Evolutionary conservation across 805 yeast species (phyloP).

Genomic region (Scheffersomyces ergatensis): DNA sequence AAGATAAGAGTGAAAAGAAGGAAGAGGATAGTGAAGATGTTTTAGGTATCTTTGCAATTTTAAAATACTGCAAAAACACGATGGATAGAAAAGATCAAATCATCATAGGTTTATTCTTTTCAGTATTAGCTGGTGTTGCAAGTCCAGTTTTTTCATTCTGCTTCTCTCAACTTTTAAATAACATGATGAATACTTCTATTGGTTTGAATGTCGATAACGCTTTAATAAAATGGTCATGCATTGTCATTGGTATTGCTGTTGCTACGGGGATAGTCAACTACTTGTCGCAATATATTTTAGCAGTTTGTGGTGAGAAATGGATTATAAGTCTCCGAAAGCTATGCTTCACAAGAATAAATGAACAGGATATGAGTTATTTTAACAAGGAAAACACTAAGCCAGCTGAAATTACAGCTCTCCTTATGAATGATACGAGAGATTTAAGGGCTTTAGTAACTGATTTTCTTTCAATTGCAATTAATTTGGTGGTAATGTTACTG

Average conservation of each 20-base stretch:
- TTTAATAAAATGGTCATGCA: slow-evolving; percentile 62
- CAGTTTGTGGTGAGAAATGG: slow-evolving; percentile 68
- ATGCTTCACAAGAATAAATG: slow-evolving; percentile 47
- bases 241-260: slow-evolving; percentile 60
- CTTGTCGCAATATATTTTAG: slow-evolving; percentile 47
- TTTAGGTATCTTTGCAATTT: slow-evolving; percentile 20
- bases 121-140: slow-evolving; percentile 58
- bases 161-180: slow-evolving; percentile 65
- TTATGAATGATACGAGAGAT: slow-evolving; percentile 83
- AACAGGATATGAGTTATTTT: slow-evolving; percentile 51
- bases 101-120: slow-evolving; percentile 49
- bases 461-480: slow-evolving; percentile 53
- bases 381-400: slow-evolving; percentile 34
- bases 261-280: slow-evolving; percentile 61
- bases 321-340: slow-evolving; percentile 48
- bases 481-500: slow-evolving; percentile 51
- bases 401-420: slow-evolving; percentile 58
- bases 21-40: slow-evolving; percentile 8
- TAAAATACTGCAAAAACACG: slow-evolving; percentile 19
- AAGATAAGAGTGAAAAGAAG: slow-evolving; percentile 7
- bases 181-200: slow-evolving; percentile 50
- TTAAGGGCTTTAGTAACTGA: slow-evolving; percentile 63
- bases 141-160: slow-evolving; percentile 80
- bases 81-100: slow-evolving; percentile 23
- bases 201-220: slow-evolving; percentile 25